Evolutionary conservation across 2,329 filamentous ascomycete species (phyloP), one percentile per base, ranked within the genome.

Genomic region (Fusarium euwallaceae): DNA sequence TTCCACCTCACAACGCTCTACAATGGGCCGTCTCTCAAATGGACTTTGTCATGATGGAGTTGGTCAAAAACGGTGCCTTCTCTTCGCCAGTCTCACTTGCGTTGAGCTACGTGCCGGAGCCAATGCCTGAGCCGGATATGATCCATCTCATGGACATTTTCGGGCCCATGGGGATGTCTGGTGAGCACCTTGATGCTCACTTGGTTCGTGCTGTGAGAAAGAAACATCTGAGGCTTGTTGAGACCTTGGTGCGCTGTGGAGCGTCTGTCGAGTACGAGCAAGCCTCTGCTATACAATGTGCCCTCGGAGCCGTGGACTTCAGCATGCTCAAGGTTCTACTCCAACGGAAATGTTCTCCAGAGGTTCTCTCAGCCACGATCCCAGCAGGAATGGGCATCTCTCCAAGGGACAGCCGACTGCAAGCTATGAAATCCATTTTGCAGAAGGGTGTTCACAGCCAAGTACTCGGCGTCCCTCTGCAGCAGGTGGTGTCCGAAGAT

Each of bases 31-130:
- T 69, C 0, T 69, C 64, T 3, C 45, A 61, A 0, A 11, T 72
- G 1, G 71, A 74, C 37, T 69, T 66, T 8, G 20, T 27, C 1
- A 36, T 69, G 2, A 20, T 74, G 2, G 64, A 74, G 4, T 6
- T 69, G 8, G 22, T 74, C 1, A 61, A 27, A 1, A 16, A 16
- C 0, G 71, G 68, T 1, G 34, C 8, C 0, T 20, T 69, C 2
- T 41, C 37, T 0, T 61, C 32, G 0, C 20, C 55, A 1, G 20
- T 62, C 6, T 20, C 63, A 1, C 32, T 45, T n/a, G 11, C 34
- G 0, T 3, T 68, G 0, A 10, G 7, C 9, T 67, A 61, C 22
- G 11, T 70, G 1, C 59, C 71, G 0, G 20, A 43, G 1, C 3
- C 12, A 3, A 22, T 22, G 0, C 17, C 43, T 2, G 71, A 73